Base-by-base conservation (phyloP, 108 stramenopile genomes). In the Fistulifera pelliculosa region DNA sequence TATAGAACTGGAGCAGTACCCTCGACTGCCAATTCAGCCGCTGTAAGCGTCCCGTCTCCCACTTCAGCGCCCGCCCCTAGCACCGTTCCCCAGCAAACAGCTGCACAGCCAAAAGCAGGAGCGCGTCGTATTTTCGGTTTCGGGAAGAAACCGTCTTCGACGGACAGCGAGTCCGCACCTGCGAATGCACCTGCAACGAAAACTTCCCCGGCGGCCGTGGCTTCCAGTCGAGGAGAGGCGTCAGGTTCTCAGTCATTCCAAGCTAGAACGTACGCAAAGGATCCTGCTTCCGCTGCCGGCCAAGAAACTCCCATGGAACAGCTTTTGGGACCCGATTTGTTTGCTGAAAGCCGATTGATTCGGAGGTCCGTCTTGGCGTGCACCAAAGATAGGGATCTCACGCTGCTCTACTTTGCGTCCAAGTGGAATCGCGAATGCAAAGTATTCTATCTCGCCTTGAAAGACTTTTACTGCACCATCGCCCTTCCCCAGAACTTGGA, bases 251-350 rank as follows among this genome's bases (percentile, higher is more conserved):
- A 24, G 2, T 22, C 56, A 5, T 57, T 57, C 39, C 3, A 22
- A 45, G 41, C 11, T 24, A 39, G 56, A 3, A 22, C 22, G 21
- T 27, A 27, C 26, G 41, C 56, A 22, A 23, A 38, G 41, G 43
- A 42, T 40, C 41, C 41, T 11, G 43, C 41, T 12, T 57, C 56
- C 21, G 41, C 56, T 19, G 10, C 38, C 19, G 56, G 56, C 2
- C 42, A 57, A 45, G 56, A 57, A 57, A 57, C 56, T 19, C 42
- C 43, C 13, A 25, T 42, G 41, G 56, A 57, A 57, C 38, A 24
- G 14, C 6, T 57, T 14, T 25, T 57, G 19, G 56, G 56, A 15
- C 56, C 56, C 3, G 18, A 57, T 10, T 41, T 57, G 22, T 44
- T 25, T 26, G 15, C 19, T 2, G 42, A 57, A 42, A 17, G 21